Evolutionary conservation across 192 early-diverging fungal species (phyloP).

Genomic region (Chytriomyces hyalinus): DNA sequence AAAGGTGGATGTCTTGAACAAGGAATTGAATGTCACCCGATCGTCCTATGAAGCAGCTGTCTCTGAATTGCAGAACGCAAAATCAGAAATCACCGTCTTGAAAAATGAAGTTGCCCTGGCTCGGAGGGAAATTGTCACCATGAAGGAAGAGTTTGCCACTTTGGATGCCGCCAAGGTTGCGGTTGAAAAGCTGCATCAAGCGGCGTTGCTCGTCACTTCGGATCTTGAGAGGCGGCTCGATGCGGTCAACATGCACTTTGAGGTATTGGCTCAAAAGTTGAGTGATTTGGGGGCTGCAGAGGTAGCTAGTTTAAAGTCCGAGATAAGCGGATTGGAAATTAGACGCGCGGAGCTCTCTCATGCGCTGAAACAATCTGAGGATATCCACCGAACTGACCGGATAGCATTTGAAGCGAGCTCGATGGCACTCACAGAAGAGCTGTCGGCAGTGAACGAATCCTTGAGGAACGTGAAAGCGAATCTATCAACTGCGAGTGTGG

Average conservation of each 20-base stretch:
- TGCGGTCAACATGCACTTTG: constrained; percentile 6
- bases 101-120: background rate
- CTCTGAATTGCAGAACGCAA: background rate
- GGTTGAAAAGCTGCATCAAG: background rate
- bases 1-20: constrained; percentile 4
- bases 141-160: background rate
- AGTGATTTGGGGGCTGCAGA: background rate
- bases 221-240: constrained; percentile 12
- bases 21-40: background rate
- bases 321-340: background rate
- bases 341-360: background rate
- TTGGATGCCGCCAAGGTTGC: background rate
- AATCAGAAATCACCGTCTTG: background rate
- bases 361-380: background rate
- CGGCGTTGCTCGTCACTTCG: background rate
- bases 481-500: background rate
- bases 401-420: background rate
- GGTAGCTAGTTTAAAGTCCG: background rate
- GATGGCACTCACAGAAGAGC: background rate
- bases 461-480: background rate
- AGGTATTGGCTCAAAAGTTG: constrained; percentile 5
- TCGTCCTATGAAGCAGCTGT: background rate
- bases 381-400: background rate
- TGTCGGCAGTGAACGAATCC: background rate
- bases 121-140: background rate